A percentile compares a stretch with the other conserved stretches of the same genome.
These are phyloP conservation scores for Pseudonectria foliicola DNA, from an alignment of 2,329 filamentous ascomycete genomes.

Conservation along the genomic window DNA sequence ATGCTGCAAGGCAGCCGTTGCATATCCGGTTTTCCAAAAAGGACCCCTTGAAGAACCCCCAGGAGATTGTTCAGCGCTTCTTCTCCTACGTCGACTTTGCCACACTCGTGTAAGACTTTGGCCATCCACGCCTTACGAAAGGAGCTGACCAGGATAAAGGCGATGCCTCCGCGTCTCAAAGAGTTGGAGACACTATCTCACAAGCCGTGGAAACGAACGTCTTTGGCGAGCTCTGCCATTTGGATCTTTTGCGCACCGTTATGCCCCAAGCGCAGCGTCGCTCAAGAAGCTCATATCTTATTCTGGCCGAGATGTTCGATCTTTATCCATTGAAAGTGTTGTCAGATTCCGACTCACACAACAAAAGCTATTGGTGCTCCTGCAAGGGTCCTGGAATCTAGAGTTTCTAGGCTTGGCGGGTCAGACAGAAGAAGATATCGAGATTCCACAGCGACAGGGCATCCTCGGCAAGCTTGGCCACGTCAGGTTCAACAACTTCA, in stretches of 20 bases:
- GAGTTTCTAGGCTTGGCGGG: slow-evolving; percentile 18
- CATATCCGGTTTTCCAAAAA: slow-evolving; percentile 26
- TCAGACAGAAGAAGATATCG: slow-evolving; percentile 11
- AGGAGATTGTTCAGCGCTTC: slow-evolving; percentile 30
- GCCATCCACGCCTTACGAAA: background rate
- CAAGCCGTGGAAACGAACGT: slow-evolving; percentile 19
- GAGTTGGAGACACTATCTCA: slow-evolving; percentile 24
- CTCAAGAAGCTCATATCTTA: slow-evolving; percentile 25
- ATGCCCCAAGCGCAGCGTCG: slow-evolving; percentile 16
- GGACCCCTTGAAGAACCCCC: slow-evolving; percentile 30
- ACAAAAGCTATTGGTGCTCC: slow-evolving; percentile 20
- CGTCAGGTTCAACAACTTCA: slow-evolving; percentile 17
- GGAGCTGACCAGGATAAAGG: slow-evolving; percentile 10
- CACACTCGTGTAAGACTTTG: slow-evolving; percentile 21
- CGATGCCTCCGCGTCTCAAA: slow-evolving; percentile 28
- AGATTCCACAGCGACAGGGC: slow-evolving; percentile 12
- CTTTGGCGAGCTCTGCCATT: slow-evolving; percentile 29
- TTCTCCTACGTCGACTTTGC: slow-evolving; percentile 28
- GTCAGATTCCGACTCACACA: slow-evolving; percentile 23
- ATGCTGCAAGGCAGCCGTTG: slow-evolving; percentile 27
- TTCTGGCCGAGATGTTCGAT: slow-evolving; percentile 24
- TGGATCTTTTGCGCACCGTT: slow-evolving; percentile 11
- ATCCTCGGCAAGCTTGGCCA: slow-evolving; percentile 15
- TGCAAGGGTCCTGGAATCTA: slow-evolving; percentile 20
- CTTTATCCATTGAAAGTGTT: slow-evolving; percentile 21